Evolutionary conservation across 306 rosid species (phyloP), one percentile per base, ranked within the genome.

Genomic region (Dalbergia cultrata): DNA sequence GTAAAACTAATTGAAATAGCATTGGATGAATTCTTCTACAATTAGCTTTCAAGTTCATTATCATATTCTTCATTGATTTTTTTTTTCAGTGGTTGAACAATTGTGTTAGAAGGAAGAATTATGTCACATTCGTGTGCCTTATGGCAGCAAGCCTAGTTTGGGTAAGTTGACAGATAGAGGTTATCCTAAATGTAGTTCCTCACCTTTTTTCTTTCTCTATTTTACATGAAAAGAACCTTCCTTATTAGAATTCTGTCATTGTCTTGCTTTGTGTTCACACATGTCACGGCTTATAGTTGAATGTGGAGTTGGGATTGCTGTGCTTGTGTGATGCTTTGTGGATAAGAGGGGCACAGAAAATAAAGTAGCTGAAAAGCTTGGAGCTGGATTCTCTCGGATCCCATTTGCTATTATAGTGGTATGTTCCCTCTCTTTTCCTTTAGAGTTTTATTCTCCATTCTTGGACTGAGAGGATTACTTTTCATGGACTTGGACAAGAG

Each of bases 61-160:
- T 52, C 39, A 70, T 68, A 50, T 56, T 16, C 52, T 85, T 62
- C 8, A 41, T 80, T 63, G 41, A 82, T n/a, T n/a, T n/a, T n/a
- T 49, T 79, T 82, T 54, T 88, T 88, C 92, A 93, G 96, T 93
- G 97, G 97, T 80, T 93, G 88, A 93, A 93, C 81, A 91, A 89
- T 77, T 91, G 97, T 52, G 96, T 93, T 77, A 96, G 97, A 77
- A 85, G 89, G 86, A 91, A 90, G 86, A 93, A 93, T 78, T 93
- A 91, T 77, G 74, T 89, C 80, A 83, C 96, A 8, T 91, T 91
- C 6, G 92, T 93, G 77, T 89, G 94, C 85, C 92, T 93, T 56
- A 91, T 93, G 97, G 97, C 91, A 63, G 90, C 79, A 67, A 91
- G 96, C 90, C 90, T 89, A 76, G 79, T 80, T 82, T 93, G 97